Evolutionary conservation across 805 yeast genomes (phyloP).

Genomic region (Starmerella sp.): DNA sequence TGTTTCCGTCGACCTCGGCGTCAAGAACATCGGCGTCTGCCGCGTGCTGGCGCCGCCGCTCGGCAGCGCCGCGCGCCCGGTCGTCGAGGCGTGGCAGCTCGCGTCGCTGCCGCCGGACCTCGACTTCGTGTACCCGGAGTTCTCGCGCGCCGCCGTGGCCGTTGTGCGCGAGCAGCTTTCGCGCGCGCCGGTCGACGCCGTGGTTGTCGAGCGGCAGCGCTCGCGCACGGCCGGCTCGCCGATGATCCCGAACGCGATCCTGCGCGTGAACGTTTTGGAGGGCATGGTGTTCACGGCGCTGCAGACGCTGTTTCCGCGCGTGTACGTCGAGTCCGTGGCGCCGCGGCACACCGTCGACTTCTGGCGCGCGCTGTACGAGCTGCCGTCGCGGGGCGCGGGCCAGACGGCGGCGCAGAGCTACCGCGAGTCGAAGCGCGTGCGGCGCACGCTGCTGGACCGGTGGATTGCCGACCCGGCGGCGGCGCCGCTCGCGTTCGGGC

Average conservation of each 20-base stretch:
- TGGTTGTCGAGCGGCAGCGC: conserved; percentile 48
- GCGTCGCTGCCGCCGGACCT: conserved; percentile 11
- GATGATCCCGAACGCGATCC: conserved; percentile 39
- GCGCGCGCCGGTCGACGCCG: conserved; percentile 26
- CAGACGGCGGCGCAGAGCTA: conserved; percentile 15
- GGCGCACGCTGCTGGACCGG: conserved; percentile 16
- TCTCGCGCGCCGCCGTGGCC: conserved; percentile 22
- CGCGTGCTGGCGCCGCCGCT: conserved; percentile 9
- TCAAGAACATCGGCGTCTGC: conserved; percentile 28
- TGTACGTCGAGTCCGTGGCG: conserved; percentile 19
- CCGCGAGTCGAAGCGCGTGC: conserved; percentile 21
- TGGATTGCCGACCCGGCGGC: conserved; percentile 18
- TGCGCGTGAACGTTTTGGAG: conserved; percentile 46
- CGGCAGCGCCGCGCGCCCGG: conserved; percentile 1
- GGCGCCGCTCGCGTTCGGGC: conserved; percentile 10
- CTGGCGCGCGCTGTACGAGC: conserved; percentile 19
- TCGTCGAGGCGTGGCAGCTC: conserved; percentile 12
- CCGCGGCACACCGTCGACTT: conserved; percentile 23
- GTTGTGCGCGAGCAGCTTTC: conserved; percentile 12
- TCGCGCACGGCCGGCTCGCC: conserved; percentile 39
- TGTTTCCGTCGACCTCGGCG: conserved; percentile 29
- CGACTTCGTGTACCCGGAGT: conserved; percentile 23
- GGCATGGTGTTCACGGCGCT: conserved; percentile 34
- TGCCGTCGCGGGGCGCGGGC: background rate
- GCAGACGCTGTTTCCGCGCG: conserved; percentile 7